Conservation (phyloP, 305 asterid genomes). For the Fraxinus paxiana region DNA sequence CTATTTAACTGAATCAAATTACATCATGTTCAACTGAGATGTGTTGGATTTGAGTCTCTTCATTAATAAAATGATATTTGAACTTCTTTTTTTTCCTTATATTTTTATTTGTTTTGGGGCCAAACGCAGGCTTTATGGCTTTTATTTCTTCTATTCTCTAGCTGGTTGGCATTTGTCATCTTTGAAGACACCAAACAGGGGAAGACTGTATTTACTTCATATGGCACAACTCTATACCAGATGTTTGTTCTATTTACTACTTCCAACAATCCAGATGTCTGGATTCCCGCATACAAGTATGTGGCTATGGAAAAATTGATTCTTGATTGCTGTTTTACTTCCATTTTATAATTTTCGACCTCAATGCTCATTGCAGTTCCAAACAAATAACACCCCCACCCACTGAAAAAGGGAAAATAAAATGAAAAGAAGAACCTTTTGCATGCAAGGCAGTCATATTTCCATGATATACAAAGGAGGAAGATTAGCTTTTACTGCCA, state of each 20-base stretch:
- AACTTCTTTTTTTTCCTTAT: slow-evolving; percentile 18
- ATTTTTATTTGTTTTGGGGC: slow-evolving; percentile 18
- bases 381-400: not conserved
- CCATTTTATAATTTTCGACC: slow-evolving; percentile 21
- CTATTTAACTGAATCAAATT: not conserved
- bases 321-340: slow-evolving; percentile 12
- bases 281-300: slow-evolving; percentile 99
- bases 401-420: not conserved
- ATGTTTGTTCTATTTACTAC: slow-evolving; percentile 93
- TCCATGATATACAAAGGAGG: not conserved
- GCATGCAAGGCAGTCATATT: not conserved
- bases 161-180: slow-evolving; percentile 93
- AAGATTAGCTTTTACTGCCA: not conserved
- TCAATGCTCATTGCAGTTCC: not conserved
- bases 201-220: slow-evolving; percentile 61
- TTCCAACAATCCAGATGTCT: slow-evolving; percentile 96
- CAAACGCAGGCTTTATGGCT: slow-evolving; percentile 69
- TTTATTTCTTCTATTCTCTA: slow-evolving; percentile 77
- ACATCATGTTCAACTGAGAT: not conserved
- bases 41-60: not conserved
- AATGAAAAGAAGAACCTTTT: not conserved
- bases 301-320: slow-evolving; percentile 23
- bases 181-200: slow-evolving; percentile 96
- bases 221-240: slow-evolving; percentile 63
- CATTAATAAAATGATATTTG: not conserved